Evolutionary conservation across 2,329 filamentous ascomycete species (phyloP).

Genomic region (Ceratocystis huliohia): DNA sequence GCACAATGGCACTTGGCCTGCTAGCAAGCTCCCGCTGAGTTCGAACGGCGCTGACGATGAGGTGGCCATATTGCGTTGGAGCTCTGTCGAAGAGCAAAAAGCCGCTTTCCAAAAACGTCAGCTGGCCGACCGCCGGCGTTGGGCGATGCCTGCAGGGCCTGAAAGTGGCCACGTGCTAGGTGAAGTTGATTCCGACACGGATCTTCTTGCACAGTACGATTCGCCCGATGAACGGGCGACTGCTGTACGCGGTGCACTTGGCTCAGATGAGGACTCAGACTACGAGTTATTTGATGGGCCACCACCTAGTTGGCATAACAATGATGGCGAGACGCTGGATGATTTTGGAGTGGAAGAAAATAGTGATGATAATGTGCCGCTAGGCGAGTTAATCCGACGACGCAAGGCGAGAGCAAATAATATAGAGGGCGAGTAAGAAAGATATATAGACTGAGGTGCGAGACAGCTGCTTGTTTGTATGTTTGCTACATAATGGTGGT

Average conservation of each 20-base stretch:
- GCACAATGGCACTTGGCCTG: slow-evolving; percentile 32
- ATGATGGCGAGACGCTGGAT: slow-evolving; percentile 58
- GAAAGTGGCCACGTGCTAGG: slow-evolving; percentile 44
- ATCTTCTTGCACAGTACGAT: slow-evolving; percentile 30
- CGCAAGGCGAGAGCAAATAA: slow-evolving; percentile 33
- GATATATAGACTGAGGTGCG: background rate
- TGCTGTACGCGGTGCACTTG: slow-evolving; percentile 19
- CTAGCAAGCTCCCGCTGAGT: slow-evolving; percentile 2
- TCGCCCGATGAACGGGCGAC: slow-evolving; percentile 37
- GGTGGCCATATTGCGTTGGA: slow-evolving; percentile 24
- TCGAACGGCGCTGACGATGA: slow-evolving; percentile 28
- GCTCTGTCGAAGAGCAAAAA: slow-evolving; percentile 34
- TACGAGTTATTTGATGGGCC: slow-evolving; percentile 23
- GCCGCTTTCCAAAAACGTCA: slow-evolving; percentile 40
- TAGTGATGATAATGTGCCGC: slow-evolving; percentile 49
- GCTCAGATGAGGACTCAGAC: slow-evolving; percentile 29
- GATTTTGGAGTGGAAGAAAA: slow-evolving; percentile 69
- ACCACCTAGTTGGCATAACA: slow-evolving; percentile 53
- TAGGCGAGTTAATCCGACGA: slow-evolving; percentile 53
- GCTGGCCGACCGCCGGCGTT: slow-evolving; percentile 34
- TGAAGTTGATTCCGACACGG: slow-evolving; percentile 34
- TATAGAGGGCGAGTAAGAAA: too few relatives aligned
- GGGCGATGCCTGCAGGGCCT: slow-evolving; percentile 31
- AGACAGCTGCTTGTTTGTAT: background rate
- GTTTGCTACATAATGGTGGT: background rate